Percentiles rank a stretch among this genome's conserved stretches.
phyloP scores from a whole-genome alignment of 1,139 yeast genomes.

The Pneumocystis carinii region DNA sequence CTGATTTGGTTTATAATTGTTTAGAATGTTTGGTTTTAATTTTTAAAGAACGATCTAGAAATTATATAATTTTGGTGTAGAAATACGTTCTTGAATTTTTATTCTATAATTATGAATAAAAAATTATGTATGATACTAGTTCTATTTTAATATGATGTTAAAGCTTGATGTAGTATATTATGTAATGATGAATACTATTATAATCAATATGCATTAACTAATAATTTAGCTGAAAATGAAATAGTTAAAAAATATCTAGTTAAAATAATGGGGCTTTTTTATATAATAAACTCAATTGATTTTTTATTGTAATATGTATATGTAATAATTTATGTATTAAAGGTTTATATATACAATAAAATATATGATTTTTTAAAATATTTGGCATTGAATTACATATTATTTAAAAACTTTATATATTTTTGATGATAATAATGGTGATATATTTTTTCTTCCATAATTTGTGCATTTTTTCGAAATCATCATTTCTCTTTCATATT shows the following conservation, averaged over 20 bases:
- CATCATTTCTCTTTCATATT: slow-evolving; percentile 26
- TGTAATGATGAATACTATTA: too few relatives aligned
- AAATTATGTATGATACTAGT: too few relatives aligned
- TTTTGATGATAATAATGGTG: slow-evolving; percentile 9
- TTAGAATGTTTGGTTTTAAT: background rate
- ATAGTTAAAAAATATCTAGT: too few relatives aligned
- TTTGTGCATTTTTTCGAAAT: slow-evolving; percentile 6
- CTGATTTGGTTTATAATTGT: background rate
- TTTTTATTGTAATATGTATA: background rate
- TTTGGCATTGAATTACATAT: background rate
- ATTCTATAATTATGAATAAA: too few relatives aligned
- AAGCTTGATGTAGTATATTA: too few relatives aligned
- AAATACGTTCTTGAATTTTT: too few relatives aligned
- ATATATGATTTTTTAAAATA: background rate
- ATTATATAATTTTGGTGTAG: too few relatives aligned
- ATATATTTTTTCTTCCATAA: slow-evolving; percentile 10
- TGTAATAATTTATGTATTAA: background rate
- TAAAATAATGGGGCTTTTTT: too few relatives aligned
- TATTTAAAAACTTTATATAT: slow-evolving; percentile 2
- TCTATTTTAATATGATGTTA: too few relatives aligned
- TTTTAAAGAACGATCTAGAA: too few relatives aligned
- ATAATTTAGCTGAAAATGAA: too few relatives aligned
- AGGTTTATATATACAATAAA: background rate
- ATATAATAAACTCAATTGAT: background rate
- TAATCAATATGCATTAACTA: too few relatives aligned